Conservation (phyloP, 495 filamentous ascomycete species). For the Penicillium silybi region DNA sequence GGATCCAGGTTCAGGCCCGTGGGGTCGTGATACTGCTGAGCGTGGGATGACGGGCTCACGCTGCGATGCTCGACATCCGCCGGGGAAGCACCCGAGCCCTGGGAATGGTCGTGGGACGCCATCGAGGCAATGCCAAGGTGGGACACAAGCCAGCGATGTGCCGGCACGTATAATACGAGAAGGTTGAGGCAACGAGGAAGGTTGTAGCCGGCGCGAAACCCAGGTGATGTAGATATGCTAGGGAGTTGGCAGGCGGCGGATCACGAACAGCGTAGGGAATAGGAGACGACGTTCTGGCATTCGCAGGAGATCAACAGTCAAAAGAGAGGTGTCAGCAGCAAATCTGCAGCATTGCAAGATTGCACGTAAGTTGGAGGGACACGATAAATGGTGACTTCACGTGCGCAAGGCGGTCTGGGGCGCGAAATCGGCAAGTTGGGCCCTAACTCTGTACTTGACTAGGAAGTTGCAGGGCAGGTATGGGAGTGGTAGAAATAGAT, state of each 20-base stretch:
- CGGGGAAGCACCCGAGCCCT: constrained; percentile 26
- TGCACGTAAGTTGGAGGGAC: constrained; percentile 1
- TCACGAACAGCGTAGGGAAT: not conserved
- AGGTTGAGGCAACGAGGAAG: not conserved
- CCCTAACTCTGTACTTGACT: not conserved
- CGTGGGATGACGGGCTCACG: constrained; percentile 40
- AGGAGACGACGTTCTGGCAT: constrained; percentile 13
- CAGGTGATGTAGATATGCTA: not conserved
- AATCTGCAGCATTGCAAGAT: constrained; percentile 4
- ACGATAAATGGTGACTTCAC: constrained; percentile 19
- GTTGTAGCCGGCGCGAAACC: not conserved
- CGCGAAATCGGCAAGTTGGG: not conserved
- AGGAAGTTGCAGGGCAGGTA: too few species aligned
- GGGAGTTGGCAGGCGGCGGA: not conserved
- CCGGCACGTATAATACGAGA: not conserved
- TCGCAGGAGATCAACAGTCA: constrained; percentile 11
- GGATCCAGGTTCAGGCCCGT: constrained; percentile 37
- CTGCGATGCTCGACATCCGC: constrained; percentile 33
- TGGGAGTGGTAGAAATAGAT: not conserved
- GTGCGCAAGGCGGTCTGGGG: constrained; percentile 30
- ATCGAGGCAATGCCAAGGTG: constrained; percentile 17
- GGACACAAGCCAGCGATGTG: not conserved
- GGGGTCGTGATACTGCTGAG: constrained; percentile 36
- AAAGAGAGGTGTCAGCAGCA: constrained; percentile 6
- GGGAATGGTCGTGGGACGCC: constrained; percentile 36